phyloP scores from a whole-genome alignment of 192 early-diverging fungal genomes.

The Powellomyces hirtus region DNA sequence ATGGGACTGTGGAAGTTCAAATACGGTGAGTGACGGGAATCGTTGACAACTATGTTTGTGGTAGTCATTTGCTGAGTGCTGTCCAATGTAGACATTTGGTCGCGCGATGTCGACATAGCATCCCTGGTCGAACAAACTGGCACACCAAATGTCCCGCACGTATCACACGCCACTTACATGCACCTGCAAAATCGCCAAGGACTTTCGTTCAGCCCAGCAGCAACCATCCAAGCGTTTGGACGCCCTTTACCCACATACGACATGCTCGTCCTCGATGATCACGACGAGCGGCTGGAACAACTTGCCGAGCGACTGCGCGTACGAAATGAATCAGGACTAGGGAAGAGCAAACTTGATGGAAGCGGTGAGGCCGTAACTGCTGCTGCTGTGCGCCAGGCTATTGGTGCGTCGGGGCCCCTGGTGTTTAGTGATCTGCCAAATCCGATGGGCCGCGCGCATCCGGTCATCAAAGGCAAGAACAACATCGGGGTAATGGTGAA shows the following conservation, averaged over 20 bases:
- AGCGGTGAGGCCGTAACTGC: constrained; percentile 21
- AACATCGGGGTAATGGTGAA: constrained; percentile 22
- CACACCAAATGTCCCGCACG: constrained; percentile 22
- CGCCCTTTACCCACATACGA: constrained; percentile 19
- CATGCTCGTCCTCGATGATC: constrained; percentile 15
- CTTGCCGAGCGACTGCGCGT: constrained; percentile 1
- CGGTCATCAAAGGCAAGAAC: constrained; percentile 4
- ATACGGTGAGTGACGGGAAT: constrained; percentile 25
- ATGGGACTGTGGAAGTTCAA: constrained; percentile 42
- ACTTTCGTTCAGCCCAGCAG: constrained; percentile 12
- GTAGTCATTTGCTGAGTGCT: neutral
- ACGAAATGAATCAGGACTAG: neutral
- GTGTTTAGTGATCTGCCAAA: constrained; percentile 5
- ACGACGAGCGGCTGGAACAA: constrained; percentile 4
- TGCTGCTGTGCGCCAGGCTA: constrained; percentile 16
- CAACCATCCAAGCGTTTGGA: constrained; percentile 15
- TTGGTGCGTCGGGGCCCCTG: constrained; percentile 11
- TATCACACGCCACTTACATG: constrained; percentile 17
- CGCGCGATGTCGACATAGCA: constrained; percentile 35
- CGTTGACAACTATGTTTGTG: neutral
- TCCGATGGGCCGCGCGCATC: constrained; percentile 1
- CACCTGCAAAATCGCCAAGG: constrained; percentile 7
- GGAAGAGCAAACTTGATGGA: neutral
- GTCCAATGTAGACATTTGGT: constrained; percentile 32
- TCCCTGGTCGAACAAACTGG: constrained; percentile 34